phyloP scores from a whole-genome alignment of 768 basidiomycete species.

The Terana coerulea region DNA sequence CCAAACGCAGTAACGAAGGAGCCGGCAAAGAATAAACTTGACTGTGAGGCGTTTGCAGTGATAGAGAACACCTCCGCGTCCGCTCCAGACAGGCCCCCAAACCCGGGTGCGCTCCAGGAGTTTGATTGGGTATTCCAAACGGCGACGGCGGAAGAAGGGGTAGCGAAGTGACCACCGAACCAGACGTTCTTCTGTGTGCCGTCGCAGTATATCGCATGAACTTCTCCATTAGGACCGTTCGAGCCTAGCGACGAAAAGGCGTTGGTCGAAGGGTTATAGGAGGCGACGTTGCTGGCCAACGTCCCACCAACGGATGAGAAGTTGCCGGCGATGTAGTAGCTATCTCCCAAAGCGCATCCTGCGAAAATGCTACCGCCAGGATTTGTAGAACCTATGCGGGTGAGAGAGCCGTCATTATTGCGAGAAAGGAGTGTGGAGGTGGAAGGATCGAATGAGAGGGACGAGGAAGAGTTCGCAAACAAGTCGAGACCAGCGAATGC shows the following conservation, averaged over 20 bases:
- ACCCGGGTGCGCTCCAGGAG: constrained; percentile 77
- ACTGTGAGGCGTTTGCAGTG: constrained; percentile 61
- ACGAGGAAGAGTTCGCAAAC: constrained; percentile 50
- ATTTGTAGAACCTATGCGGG: constrained; percentile 73
- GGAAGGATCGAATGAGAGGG: constrained; percentile 62
- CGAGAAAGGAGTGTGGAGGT: constrained; percentile 71
- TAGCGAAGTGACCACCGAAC: constrained; percentile 75
- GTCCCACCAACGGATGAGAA: constrained; percentile 70
- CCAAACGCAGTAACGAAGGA: constrained; percentile 77
- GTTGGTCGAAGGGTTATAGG: constrained; percentile 59
- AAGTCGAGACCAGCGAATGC: constrained; percentile 85
- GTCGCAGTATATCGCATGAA: constrained; percentile 81
- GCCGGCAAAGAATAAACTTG: constrained; percentile 83
- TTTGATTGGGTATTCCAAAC: constrained; percentile 60
- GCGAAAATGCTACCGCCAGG: constrained; percentile 72
- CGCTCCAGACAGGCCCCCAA: constrained; percentile 75
- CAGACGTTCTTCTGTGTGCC: constrained; percentile 58
- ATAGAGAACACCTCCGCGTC: constrained; percentile 72
- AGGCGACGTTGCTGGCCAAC: constrained; percentile 67
- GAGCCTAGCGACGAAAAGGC: constrained; percentile 61
- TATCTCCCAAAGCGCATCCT: constrained; percentile 64
- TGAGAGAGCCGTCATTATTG: constrained; percentile 59
- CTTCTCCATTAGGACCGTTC: constrained; percentile 67
- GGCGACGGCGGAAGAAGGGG: constrained; percentile 64
- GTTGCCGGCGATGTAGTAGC: constrained; percentile 78